phyloP scores from a whole-genome alignment of 345 rosid species.

The Cardiospermum halicacabum region DNA sequence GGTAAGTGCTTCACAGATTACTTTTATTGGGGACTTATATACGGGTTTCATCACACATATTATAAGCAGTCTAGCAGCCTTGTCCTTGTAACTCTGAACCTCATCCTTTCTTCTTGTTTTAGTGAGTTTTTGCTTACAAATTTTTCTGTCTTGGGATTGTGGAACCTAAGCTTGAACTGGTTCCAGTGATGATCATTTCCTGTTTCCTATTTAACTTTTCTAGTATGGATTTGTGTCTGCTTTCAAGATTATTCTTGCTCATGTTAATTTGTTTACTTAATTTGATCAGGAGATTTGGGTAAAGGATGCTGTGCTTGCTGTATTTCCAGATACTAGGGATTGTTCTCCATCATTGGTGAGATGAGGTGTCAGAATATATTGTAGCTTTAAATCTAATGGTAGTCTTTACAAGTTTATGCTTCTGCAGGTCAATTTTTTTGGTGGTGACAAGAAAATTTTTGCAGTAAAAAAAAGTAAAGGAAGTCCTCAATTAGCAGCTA shows the following conservation, averaged over 20 bases:
- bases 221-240: conserved; percentile 10
- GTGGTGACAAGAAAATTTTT: conserved; percentile 48
- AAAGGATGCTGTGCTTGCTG: conserved; percentile 67
- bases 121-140: neutral
- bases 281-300: conserved; percentile 86
- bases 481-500: conserved; percentile 27
- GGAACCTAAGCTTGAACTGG: conserved; percentile 12
- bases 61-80: neutral
- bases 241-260: conserved; percentile 26
- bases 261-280: conserved; percentile 31
- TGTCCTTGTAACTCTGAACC: neutral
- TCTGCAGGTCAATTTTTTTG: conserved; percentile 61
- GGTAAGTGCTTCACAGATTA: conserved; percentile 37
- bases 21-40: conserved; percentile 8
- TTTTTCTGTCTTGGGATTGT: neutral
- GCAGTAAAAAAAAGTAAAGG: conserved; percentile 42
- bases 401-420: conserved; percentile 17
- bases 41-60: neutral
- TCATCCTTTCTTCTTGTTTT: neutral
- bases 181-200: neutral
- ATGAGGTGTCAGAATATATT: conserved; percentile 4
- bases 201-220: conserved; percentile 1
- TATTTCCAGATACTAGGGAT: conserved; percentile 78
- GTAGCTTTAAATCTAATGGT: conserved; percentile 3
- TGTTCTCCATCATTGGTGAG: conserved; percentile 86